Evolutionary conservation across 169 alveolate species (phyloP).

Genomic region (Plasmodium vivax): DNA sequence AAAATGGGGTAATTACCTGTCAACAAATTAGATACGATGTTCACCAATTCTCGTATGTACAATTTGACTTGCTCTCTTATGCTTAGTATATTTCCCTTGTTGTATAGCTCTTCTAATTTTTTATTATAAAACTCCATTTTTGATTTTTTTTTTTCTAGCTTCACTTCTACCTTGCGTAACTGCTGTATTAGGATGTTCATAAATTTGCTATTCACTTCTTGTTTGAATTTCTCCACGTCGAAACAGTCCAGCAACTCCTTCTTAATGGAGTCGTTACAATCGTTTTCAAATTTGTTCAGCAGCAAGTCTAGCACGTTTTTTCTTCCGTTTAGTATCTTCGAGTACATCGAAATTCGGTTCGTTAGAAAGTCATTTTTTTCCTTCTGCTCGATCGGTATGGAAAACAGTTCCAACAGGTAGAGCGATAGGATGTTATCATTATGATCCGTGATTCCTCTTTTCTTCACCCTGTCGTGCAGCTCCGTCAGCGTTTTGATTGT

Average conservation of each 20-base stretch:
- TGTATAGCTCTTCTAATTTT: slow-evolving; percentile 79
- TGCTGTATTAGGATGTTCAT: slow-evolving; percentile 85
- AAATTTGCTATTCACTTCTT: slow-evolving; percentile 86
- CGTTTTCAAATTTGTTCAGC: slow-evolving; percentile 70
- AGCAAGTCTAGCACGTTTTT: slow-evolving; percentile 82
- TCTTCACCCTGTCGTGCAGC: slow-evolving; percentile 86
- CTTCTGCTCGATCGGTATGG: slow-evolving; percentile 88
- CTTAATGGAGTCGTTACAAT: slow-evolving; percentile 77
- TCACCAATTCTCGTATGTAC: slow-evolving; percentile 87
- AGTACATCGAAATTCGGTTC: slow-evolving; percentile 85
- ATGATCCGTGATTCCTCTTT: slow-evolving; percentile 82
- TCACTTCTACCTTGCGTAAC: slow-evolving; percentile 83
- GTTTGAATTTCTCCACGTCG: slow-evolving; percentile 84
- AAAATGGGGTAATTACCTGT: slow-evolving; percentile 90
- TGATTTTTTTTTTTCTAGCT: slow-evolving; percentile 81
- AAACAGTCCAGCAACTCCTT: slow-evolving; percentile 81
- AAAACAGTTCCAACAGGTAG: slow-evolving; percentile 87
- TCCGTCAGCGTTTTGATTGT: slow-evolving; percentile 85
- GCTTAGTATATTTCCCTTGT: slow-evolving; percentile 78
- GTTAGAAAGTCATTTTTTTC: slow-evolving; percentile 84
- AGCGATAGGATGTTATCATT: slow-evolving; percentile 86
- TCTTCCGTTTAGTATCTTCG: slow-evolving; percentile 84
- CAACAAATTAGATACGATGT: slow-evolving; percentile 86
- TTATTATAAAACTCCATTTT: slow-evolving; percentile 81
- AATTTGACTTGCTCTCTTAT: slow-evolving; percentile 86